Evolutionary conservation across 345 rosid species (phyloP), one percentile per base, ranked within the genome.

Genomic region (Heritiera fomes): DNA sequence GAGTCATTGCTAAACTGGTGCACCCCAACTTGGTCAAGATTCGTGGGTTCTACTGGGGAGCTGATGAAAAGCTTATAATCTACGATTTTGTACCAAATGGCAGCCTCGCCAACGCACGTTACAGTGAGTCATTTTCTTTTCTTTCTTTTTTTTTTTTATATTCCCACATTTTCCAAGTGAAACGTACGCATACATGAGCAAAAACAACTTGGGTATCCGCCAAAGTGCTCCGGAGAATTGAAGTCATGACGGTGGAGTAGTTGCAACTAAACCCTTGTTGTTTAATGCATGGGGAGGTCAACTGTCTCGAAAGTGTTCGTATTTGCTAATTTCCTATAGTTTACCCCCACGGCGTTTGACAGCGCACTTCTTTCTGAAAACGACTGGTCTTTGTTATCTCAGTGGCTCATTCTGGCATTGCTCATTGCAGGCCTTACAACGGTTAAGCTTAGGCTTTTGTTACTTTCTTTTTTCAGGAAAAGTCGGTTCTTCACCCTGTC

Each of bases 11-110:
- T 32, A 96, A 91, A 79, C 45, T 96, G 87, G 92, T 88, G 7
- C 99, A 96, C 82, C 94, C 97, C 8, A 94, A 94, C 80, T 84
- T 96, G 80, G 95, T 96, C 68, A 92, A 95, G 11, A 89, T 94
- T 59, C 93, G 97, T 28, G 99, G 98, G 32, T 94, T 91, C 82
- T 93, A 87, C 30, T 93, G 91, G 95, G 95, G 95, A 15, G 71
- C 79, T 43, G 94, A 91, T 41, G 97, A 93, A 87, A 93, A 93
- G 86, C 91, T 93, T 73, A 82, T 93, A 30, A 91, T 91, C 79
- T 91, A 93, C 76, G 93, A 93, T 83, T 93, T 89, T 77, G 97
- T 90, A 77, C 91, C 97, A 70, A 93, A 93, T 62, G 97, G 95
- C 80, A 91, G 92, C 84, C 94, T 93, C 73, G 95, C 95, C 67